Percentiles rank a stretch among this genome's conserved stretches.
Evolutionary conservation across 352 stramenopile species (phyloP).

Genomic region (Phytopythium boreale): DNA sequence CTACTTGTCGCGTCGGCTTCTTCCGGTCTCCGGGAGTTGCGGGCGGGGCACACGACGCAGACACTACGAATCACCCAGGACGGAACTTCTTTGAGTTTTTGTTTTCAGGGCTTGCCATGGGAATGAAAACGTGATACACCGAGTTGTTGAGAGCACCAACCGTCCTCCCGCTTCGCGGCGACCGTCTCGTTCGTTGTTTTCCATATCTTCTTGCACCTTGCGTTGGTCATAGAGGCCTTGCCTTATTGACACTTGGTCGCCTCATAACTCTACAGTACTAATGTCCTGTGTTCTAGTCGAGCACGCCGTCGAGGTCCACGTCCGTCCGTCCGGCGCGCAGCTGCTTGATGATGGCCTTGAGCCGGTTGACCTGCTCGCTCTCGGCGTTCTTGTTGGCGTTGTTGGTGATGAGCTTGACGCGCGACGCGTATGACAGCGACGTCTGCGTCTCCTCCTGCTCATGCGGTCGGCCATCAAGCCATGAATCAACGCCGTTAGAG

Average conservation of each 20-base stretch:
- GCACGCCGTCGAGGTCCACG: conserved; percentile 61
- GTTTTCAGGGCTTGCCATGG: conserved; percentile 23
- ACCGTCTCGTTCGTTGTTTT: conserved; percentile 13
- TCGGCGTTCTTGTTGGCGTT: conserved; percentile 85
- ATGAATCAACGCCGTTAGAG: neutral
- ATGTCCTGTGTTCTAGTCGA: conserved; percentile 34
- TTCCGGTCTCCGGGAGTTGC: neutral
- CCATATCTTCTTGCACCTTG: neutral
- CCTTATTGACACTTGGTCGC: too few relatives aligned
- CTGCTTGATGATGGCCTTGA: conserved; percentile 84
- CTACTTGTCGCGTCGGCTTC: conserved; percentile 4
- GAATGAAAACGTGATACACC: conserved; percentile 72
- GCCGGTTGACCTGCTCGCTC: conserved; percentile 75
- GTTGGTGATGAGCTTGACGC: conserved; percentile 89
- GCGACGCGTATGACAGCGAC: conserved; percentile 76
- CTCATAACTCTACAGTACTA: too few relatives aligned
- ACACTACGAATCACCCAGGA: conserved; percentile 19
- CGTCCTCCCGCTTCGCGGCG: neutral
- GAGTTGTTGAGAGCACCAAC: conserved; percentile 81
- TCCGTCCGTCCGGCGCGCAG: conserved; percentile 62
- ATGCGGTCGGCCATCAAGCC: neutral
- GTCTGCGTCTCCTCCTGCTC: conserved; percentile 79
- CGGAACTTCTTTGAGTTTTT: conserved; percentile 30
- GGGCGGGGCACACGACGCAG: conserved; percentile 11
- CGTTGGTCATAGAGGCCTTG: too few relatives aligned